phyloP scores from a whole-genome alignment of 495 filamentous ascomycete species.

The Annulohypoxylon stygium region DNA sequence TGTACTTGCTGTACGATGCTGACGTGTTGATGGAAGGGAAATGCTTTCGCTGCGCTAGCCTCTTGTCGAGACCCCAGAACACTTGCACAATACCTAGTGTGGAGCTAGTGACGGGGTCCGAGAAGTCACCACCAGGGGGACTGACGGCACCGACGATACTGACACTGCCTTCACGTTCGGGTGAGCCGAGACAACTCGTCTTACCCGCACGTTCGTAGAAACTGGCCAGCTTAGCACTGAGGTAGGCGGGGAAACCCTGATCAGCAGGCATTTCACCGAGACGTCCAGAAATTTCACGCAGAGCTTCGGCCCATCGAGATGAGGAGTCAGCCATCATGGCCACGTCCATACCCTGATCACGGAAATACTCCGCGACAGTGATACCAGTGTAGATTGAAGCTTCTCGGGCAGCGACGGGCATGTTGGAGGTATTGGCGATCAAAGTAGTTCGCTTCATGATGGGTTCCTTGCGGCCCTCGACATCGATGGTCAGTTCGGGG shows the following conservation, averaged over 20 bases:
- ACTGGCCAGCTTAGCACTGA: slow-evolving; percentile 94
- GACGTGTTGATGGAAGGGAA: slow-evolving; percentile 99
- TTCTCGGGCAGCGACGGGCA: slow-evolving; percentile 98
- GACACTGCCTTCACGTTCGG: slow-evolving; percentile 88
- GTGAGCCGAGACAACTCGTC: slow-evolving; percentile 86
- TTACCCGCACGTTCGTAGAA: slow-evolving; percentile 99
- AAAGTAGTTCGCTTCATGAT: slow-evolving; percentile 99
- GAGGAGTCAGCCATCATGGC: slow-evolving; percentile 99
- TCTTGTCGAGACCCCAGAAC: slow-evolving; percentile 99
- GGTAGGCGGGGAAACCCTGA: slow-evolving; percentile 98
- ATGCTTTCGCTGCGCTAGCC: slow-evolving; percentile 98
- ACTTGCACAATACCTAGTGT: slow-evolving; percentile 99
- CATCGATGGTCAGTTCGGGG: slow-evolving; percentile 91
- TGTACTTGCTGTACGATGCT: slow-evolving; percentile 98
- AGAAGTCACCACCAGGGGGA: slow-evolving; percentile 98
- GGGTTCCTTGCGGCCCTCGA: slow-evolving; percentile 92
- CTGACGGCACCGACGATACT: slow-evolving; percentile 98
- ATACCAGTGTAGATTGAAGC: slow-evolving; percentile 99
- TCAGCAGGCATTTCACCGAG: slow-evolving; percentile 99
- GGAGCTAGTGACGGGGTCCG: slow-evolving; percentile 93
- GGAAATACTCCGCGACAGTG: slow-evolving; percentile 97
- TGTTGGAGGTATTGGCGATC: slow-evolving; percentile 99
- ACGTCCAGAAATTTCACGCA: slow-evolving; percentile 99
- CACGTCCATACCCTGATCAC: slow-evolving; percentile 97
- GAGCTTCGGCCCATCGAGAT: slow-evolving; percentile 97